phyloP scores from a whole-genome alignment of 257 asterid genomes.

The Salvia splendens region DNA sequence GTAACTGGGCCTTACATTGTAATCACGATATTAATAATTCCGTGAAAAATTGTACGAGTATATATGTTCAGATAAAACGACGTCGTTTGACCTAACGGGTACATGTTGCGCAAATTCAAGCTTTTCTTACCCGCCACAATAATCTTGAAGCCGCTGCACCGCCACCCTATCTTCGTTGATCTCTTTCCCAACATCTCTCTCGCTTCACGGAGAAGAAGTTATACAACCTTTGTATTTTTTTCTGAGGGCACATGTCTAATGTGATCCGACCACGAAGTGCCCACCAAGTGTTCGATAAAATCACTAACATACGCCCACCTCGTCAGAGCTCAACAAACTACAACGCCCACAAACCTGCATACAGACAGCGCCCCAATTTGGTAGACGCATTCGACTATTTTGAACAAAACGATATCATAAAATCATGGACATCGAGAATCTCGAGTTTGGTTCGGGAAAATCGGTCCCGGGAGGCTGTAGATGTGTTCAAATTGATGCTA shows the following conservation, averaged over 20 bases:
- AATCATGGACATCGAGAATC: conserved; percentile 57
- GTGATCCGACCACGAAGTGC: conserved; percentile 41
- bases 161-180: not conserved
- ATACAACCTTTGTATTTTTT: not conserved
- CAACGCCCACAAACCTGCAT: conserved; percentile 31
- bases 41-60: too few species aligned
- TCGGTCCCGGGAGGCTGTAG: conserved; percentile 58
- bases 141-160: not conserved
- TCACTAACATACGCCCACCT: conserved; percentile 43
- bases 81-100: too few species aligned
- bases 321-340: conserved; percentile 25
- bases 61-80: too few species aligned
- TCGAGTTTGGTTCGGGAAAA: conserved; percentile 56
- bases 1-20: too few species aligned
- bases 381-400: conserved; percentile 40
- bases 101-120: too few species aligned
- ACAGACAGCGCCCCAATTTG: conserved; percentile 29
- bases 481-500: conserved; percentile 66
- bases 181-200: not conserved
- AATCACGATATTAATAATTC: too few species aligned
- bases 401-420: conserved; percentile 41
- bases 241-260: conserved; percentile 30
- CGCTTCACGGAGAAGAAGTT: not conserved
- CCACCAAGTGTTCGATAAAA: conserved; percentile 57
- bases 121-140: conserved; percentile 26